phyloP scores from a whole-genome alignment of 164 flowering plant genomes.

The Warburgia ugandensis region DNA sequence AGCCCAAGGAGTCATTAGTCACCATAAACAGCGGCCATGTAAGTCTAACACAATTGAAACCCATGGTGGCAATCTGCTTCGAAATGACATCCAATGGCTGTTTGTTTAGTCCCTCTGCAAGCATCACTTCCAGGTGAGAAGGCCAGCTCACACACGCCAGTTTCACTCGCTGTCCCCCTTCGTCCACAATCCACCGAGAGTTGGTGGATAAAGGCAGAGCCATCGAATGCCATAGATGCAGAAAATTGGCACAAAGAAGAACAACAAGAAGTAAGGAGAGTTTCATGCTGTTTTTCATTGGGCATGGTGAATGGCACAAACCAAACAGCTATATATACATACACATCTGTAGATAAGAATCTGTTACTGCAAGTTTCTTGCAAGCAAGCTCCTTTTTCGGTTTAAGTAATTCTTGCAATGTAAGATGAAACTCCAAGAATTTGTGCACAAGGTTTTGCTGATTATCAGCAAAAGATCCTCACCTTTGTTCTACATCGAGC shows the following conservation, averaged over 20 bases:
- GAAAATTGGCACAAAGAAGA: neutral
- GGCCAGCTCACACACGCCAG: constrained; percentile 81
- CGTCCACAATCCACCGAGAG: constrained; percentile 75
- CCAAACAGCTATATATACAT: no score
- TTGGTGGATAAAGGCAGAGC: constrained; percentile 59
- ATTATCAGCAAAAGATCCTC: no score
- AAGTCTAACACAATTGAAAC: constrained; percentile 81
- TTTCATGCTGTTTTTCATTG: neutral
- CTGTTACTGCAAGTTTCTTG: no score
- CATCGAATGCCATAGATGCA: neutral
- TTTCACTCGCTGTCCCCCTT: constrained; percentile 56
- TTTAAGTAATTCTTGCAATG: no score
- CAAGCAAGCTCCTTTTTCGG: no score
- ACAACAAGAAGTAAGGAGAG: constrained; percentile 5
- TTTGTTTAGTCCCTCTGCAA: constrained; percentile 90
- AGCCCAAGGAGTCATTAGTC: constrained; percentile 49
- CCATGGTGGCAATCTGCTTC: constrained; percentile 38
- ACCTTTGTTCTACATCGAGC: no score
- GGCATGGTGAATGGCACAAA: no score
- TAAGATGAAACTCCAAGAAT: no score
- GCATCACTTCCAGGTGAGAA: constrained; percentile 57
- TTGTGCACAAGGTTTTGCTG: no score
- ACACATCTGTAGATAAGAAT: no score
- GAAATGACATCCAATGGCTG: constrained; percentile 62
- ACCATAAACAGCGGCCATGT: constrained; percentile 74